Base-by-base conservation (phyloP, 2,329 filamentous ascomycete species). In the Cercospora beticola region DNA sequence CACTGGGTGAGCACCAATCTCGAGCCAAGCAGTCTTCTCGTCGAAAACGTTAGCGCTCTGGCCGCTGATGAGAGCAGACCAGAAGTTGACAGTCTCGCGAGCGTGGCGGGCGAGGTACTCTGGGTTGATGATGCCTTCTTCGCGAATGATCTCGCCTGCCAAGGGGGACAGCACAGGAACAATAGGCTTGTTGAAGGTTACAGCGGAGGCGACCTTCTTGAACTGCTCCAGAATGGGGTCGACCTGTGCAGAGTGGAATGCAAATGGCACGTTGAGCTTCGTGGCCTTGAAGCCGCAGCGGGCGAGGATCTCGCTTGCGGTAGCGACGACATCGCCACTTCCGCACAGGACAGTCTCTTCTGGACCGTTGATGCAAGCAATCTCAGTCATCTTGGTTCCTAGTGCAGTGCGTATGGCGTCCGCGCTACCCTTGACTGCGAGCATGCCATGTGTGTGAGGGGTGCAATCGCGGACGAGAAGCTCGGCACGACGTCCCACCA, bases 331-430 rank as follows among this genome's bases (percentile, higher is more conserved):
- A 46, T 88, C 83, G 61, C 87, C 85, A 65, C 84, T 85, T 16
- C 86, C 87, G 69, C 87, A 87, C n/a, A 95, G 83, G 1, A 95
- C 92, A 9, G 89, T 93, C 76, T 93, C 91, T 62, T 87, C 83
- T 0, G 89, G 88, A 0, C 90, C 88, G 73, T 96, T 96, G 77
- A 93, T 86, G 81, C 92, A 95, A 16, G 92, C 90, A 69, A 89
- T 80, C 73, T 87, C 84, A 36, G 80, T 80, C 74, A 83, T 83
- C 72, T 82, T 81, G 66, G 78, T 76, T 18, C 88, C 83, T 68
- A 85, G 79, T 62, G 84, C 84, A 26, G 86, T 83, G 56, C 80
- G 83, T 68, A 89, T 86, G 5, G 85, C 82, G 28, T 87, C 83
- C 54, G 74, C 81, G 64, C 79, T 82, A 59, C 81, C 82, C 78